phyloP scores from a whole-genome alignment of 331 rosid genomes.

The Malus hybrid region DNA sequence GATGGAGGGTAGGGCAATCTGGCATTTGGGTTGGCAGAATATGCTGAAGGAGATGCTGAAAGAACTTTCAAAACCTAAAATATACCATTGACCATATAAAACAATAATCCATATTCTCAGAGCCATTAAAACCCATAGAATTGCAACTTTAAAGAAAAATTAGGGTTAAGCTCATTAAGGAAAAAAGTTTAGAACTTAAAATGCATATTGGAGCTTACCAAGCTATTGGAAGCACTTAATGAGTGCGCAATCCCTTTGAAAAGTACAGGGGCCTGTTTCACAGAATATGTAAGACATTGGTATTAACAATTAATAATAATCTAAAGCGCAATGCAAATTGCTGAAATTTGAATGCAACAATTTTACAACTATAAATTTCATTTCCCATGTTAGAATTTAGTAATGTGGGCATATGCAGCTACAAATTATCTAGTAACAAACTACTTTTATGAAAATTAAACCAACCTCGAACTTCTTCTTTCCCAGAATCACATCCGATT shows the following conservation, averaged over 20 bases:
- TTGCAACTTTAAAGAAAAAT: not conserved
- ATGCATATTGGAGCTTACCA: too few species aligned
- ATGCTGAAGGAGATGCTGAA: not conserved
- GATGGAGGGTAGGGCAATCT: not conserved
- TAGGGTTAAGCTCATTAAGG: too few species aligned
- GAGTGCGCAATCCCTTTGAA: too few species aligned
- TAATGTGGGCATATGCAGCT: not conserved
- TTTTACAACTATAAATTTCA: not conserved
- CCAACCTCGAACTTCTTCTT: constrained; percentile 6
- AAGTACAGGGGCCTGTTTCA: not conserved
- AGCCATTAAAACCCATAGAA: not conserved
- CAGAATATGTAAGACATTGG: not conserved
- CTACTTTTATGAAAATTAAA: not conserved
- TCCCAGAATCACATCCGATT: constrained; percentile 13
- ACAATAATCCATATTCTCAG: not conserved
- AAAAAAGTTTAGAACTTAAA: too few species aligned
- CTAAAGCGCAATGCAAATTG: not conserved
- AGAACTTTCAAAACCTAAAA: not conserved
- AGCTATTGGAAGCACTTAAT: too few species aligned
- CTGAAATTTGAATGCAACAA: not conserved
- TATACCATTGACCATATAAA: not conserved
- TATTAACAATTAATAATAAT: not conserved
- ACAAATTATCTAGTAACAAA: not conserved
- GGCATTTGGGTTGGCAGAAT: not conserved
- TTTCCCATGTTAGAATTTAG: not conserved